phyloP scores from a whole-genome alignment of 495 filamentous ascomycete species.

The Neurospora sublineolata region DNA sequence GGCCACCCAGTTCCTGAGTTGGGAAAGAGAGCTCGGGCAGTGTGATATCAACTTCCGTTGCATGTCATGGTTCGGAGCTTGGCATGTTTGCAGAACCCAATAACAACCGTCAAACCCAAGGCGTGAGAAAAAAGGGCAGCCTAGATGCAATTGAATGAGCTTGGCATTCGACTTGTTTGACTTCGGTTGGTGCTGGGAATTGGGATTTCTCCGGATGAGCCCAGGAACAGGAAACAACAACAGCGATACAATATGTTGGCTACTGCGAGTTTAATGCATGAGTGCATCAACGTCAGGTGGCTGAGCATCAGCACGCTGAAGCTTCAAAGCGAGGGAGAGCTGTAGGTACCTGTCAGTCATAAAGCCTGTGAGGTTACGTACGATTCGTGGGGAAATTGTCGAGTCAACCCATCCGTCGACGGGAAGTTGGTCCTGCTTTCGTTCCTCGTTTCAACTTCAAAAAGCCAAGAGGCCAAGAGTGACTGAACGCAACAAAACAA shows the following conservation, averaged over 20 bases:
- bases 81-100: background rate
- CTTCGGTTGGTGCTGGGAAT: background rate
- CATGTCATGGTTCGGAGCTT: background rate
- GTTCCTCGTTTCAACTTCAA: background rate
- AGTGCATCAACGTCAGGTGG: background rate
- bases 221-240: background rate
- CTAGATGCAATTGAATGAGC: background rate
- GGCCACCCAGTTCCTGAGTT: background rate
- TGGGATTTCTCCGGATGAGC: background rate
- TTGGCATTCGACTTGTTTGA: background rate
- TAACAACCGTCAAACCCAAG: background rate
- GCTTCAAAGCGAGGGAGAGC: background rate
- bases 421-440: background rate
- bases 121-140: background rate
- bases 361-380: background rate
- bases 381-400: background rate
- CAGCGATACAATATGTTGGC: background rate
- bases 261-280: background rate
- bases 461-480: background rate
- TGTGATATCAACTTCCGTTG: background rate
- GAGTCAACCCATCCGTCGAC: background rate
- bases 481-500: background rate
- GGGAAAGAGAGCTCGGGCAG: background rate
- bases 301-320: background rate
- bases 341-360: background rate